phyloP scores from a whole-genome alignment of 2,329 filamentous ascomycete genomes.

The Acrodontium crateriforme region DNA sequence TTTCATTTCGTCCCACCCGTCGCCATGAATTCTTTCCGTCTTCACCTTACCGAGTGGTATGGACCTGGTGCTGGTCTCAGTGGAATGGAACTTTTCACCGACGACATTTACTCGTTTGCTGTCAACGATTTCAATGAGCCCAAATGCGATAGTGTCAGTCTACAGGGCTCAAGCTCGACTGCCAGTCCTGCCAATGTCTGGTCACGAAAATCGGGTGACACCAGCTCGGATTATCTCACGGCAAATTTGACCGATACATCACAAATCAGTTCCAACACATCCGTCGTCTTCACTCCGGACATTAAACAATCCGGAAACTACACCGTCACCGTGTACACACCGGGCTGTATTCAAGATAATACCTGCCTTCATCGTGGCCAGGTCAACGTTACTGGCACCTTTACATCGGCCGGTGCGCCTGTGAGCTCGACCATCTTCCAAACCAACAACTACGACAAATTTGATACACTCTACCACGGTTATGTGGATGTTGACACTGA shows the following conservation, averaged over 20 bases:
- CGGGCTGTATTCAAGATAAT: slow-evolving; percentile 69
- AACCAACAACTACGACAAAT: slow-evolving; percentile 94
- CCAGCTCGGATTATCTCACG: slow-evolving; percentile 63
- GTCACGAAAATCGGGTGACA: slow-evolving; percentile 52
- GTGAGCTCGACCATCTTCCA: slow-evolving; percentile 59
- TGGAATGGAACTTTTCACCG: slow-evolving; percentile 75
- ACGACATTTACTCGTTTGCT: slow-evolving; percentile 58
- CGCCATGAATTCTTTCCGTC: slow-evolving; percentile 73
- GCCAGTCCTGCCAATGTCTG: slow-evolving; percentile 46
- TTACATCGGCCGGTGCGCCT: slow-evolving; percentile 37
- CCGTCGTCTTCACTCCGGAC: slow-evolving; percentile 69
- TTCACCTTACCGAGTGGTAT: slow-evolving; percentile 81
- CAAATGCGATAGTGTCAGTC: slow-evolving; percentile 51
- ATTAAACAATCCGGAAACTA: slow-evolving; percentile 86
- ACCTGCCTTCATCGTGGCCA: slow-evolving; percentile 64
- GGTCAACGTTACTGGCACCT: slow-evolving; percentile 65
- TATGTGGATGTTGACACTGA: slow-evolving; percentile 61
- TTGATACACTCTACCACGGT: slow-evolving; percentile 81
- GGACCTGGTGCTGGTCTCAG: slow-evolving; percentile 71
- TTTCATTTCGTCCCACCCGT: slow-evolving; percentile 81
- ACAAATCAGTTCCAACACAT: slow-evolving; percentile 39
- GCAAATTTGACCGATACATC: slow-evolving; percentile 41
- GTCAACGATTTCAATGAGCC: slow-evolving; percentile 83
- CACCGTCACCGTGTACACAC: slow-evolving; percentile 79
- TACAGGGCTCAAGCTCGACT: slow-evolving; percentile 51